Evolutionary conservation across 2,329 filamentous ascomycete genomes (phyloP).

Genomic region (Fusarium liriodendri): DNA sequence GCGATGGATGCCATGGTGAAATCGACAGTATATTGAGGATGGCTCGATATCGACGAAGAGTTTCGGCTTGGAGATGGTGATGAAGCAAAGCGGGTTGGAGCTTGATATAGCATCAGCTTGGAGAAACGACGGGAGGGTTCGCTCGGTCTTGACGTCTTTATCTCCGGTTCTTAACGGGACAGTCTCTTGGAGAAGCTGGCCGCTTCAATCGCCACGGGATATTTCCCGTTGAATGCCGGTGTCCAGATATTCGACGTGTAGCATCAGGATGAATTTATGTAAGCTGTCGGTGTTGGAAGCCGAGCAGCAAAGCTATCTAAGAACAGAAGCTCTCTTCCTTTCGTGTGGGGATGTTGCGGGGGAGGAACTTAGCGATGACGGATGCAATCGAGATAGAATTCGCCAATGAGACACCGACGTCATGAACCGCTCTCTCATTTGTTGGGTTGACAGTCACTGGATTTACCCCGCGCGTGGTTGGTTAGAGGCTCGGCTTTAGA

Average conservation of each 20-base stretch:
- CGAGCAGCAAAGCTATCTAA: not conserved
- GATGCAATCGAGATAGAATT: not conserved
- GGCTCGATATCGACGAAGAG: not conserved
- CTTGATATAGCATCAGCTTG: not conserved
- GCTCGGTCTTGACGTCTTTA: not conserved
- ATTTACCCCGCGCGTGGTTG: conserved; percentile 1
- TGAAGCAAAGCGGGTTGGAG: not conserved
- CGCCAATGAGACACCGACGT: not conserved
- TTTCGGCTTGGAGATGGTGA: not conserved
- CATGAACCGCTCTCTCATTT: not conserved
- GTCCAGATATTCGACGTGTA: not conserved
- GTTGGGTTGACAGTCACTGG: not conserved
- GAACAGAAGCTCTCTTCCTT: not conserved
- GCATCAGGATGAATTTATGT: not conserved
- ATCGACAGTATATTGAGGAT: not conserved
- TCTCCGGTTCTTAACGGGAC: not conserved
- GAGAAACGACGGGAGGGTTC: not conserved
- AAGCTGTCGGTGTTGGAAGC: not conserved
- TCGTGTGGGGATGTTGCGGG: conserved; percentile 4
- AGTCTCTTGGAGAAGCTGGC: not conserved
- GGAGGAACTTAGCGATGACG: not conserved
- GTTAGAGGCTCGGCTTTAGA: conserved; percentile 10
- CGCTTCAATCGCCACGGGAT: not conserved
- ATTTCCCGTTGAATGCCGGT: not conserved
- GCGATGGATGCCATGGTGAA: conserved; percentile 15